These are phyloP conservation scores for Spatholobus suberectus DNA, from an alignment of 306 rosid genomes.

Conservation along the genomic window DNA sequence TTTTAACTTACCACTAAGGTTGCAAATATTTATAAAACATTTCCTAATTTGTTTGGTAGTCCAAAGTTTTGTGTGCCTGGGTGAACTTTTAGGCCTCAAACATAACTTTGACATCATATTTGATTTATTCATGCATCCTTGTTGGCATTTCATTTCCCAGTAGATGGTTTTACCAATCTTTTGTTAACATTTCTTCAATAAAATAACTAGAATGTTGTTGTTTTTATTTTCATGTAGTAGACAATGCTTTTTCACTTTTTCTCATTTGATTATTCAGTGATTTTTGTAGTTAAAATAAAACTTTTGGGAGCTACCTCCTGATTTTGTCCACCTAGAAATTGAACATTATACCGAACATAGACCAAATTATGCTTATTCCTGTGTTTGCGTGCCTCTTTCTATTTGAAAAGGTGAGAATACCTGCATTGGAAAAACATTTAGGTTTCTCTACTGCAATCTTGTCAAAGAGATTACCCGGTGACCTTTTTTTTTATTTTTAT, in stretches of 20 bases:
- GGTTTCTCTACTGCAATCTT: background rate
- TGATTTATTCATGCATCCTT: constrained; percentile 21
- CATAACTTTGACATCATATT: constrained; percentile 6
- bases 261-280: constrained; percentile 13
- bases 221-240: constrained; percentile 8
- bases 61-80: constrained; percentile 1
- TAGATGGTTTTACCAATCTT: background rate
- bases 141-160: constrained; percentile 2
- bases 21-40: background rate
- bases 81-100: constrained; percentile 19
- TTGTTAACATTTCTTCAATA: background rate
- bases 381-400: constrained; percentile 12
- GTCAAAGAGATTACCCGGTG: background rate
- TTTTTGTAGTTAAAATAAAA: background rate
- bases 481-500: background rate
- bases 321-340: background rate
- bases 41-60: background rate
- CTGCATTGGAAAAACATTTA: background rate
- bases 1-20: background rate
- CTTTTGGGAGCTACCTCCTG: background rate
- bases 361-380: background rate
- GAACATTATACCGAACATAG: background rate
- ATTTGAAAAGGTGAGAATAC: background rate
- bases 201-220: background rate
- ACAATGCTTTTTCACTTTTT: background rate